Percentiles rank a stretch among this genome's conserved stretches.
Evolutionary conservation across 495 filamentous ascomycete species (phyloP).

Genomic region (Trichocladium antarcticum): DNA sequence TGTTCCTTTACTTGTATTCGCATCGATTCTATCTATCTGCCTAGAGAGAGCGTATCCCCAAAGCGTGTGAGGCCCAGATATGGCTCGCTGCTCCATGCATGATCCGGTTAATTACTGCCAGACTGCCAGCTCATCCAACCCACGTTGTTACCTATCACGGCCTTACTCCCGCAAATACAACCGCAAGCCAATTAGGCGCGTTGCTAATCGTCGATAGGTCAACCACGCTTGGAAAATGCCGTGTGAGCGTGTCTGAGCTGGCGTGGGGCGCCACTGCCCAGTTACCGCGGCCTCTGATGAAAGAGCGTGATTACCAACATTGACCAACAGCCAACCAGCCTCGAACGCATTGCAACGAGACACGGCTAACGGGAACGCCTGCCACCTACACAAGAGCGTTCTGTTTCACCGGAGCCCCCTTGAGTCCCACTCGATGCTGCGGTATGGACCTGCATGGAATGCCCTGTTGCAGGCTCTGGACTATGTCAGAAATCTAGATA

Average conservation of each 20-base stretch:
- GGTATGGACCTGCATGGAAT: neutral
- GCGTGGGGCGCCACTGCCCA: constrained; percentile 11
- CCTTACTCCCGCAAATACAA: constrained; percentile 1
- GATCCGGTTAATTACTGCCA: neutral
- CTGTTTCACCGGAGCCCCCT: neutral
- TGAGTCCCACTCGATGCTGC: neutral
- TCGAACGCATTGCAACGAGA: constrained; percentile 10
- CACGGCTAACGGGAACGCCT: neutral
- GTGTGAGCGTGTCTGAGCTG: constrained; percentile 6
- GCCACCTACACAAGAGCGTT: neutral
- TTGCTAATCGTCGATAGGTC: constrained; percentile 1
- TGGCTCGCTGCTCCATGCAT: neutral
- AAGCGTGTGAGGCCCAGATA: too few species aligned
- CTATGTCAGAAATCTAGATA: neutral
- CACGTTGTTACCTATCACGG: constrained; percentile 5
- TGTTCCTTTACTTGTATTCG: neutral
- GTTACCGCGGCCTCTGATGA: neutral
- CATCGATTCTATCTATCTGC: neutral
- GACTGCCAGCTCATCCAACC: constrained; percentile 17
- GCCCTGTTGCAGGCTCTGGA: neutral
- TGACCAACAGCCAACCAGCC: constrained; percentile 8
- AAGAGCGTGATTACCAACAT: constrained; percentile 7
- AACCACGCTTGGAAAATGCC: constrained; percentile 1
- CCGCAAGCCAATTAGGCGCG: neutral
- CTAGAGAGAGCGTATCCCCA: too few species aligned